Evolutionary conservation across 23 red algal species (phyloP).

Genomic region (Chondrus crispus): DNA sequence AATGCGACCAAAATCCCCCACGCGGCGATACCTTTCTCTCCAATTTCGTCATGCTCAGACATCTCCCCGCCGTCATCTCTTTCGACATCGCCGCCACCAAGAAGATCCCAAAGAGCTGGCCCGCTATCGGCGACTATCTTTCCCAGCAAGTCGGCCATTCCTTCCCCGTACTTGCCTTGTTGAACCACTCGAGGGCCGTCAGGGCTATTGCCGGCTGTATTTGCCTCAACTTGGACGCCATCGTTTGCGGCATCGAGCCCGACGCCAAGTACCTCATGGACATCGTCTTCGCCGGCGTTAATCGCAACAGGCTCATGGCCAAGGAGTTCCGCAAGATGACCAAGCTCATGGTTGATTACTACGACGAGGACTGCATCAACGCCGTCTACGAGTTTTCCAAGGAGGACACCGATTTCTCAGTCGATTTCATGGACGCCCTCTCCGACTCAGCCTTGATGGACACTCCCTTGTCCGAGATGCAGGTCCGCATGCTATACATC

Average conservation of each 20-base stretch:
- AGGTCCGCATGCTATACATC: conserved; percentile 51
- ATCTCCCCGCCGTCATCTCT: conserved; percentile 46
- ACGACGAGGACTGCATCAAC: conserved; percentile 35
- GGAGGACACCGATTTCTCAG: conserved; percentile 60
- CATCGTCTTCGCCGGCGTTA: conserved; percentile 56
- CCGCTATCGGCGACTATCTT: conserved; percentile 54
- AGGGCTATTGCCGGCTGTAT: conserved; percentile 39
- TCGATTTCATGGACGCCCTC: conserved; percentile 29
- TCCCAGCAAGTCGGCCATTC: conserved; percentile 25
- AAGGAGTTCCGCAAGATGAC: conserved; percentile 62
- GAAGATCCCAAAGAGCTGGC: conserved; percentile 51
- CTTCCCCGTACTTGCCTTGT: conserved; percentile 51
- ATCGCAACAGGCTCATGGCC: conserved; percentile 40
- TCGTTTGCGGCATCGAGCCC: conserved; percentile 47
- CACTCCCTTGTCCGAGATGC: conserved; percentile 19
- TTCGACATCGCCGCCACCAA: conserved; percentile 55
- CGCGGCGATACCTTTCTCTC: conserved; percentile 43
- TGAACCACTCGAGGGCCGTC: conserved; percentile 41
- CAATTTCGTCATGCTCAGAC: conserved; percentile 44
- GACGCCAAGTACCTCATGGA: conserved; percentile 51
- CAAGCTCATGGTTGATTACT: conserved; percentile 59
- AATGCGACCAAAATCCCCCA: not conserved
- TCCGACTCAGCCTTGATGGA: conserved; percentile 57
- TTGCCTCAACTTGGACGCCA: conserved; percentile 52
- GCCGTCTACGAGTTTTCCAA: conserved; percentile 53